A percentile compares a stretch with the other conserved stretches of the same genome.
phyloP scores from a whole-genome alignment of 768 basidiomycete species.

The Sarcodon aspratus region DNA sequence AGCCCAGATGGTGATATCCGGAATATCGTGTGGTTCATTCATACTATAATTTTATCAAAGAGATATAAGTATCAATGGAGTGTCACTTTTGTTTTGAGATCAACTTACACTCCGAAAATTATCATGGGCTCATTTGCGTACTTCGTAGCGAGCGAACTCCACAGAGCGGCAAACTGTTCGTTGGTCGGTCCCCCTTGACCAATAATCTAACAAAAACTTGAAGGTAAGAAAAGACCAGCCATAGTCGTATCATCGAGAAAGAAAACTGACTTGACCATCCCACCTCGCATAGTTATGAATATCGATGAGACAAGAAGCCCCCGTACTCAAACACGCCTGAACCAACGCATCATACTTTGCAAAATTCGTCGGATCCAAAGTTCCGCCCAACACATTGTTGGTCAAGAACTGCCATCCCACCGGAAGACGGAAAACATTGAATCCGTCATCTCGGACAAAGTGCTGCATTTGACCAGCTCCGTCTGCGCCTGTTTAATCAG shows the following conservation, averaged over 20 bases:
- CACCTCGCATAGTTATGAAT: conserved; percentile 53
- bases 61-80: not conserved
- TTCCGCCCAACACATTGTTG: conserved; percentile 23
- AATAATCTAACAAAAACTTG: conserved; percentile 25
- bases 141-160: conserved; percentile 39
- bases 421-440: conserved; percentile 48
- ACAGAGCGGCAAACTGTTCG: conserved; percentile 38
- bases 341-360: conserved; percentile 39
- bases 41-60: no score
- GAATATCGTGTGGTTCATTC: conserved; percentile 56
- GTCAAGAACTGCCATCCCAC: conserved; percentile 49
- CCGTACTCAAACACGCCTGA: conserved; percentile 34
- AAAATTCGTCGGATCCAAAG: conserved; percentile 32
- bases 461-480: conserved; percentile 51
- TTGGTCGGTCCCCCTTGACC: conserved; percentile 54
- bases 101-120: conserved; percentile 37
- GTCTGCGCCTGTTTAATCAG: conserved; percentile 19
- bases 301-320: conserved; percentile 44
- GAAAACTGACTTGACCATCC: conserved; percentile 26
- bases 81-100: not conserved
- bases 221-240: not conserved
- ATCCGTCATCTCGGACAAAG: conserved; percentile 41
- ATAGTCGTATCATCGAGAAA: not conserved
- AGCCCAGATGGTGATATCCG: conserved; percentile 37
- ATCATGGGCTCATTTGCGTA: conserved; percentile 30